Percentiles rank a stretch among this genome's conserved stretches.
Conservation (phyloP, 169 alveolate species). For the Eimeria nieschulzi region DNA sequence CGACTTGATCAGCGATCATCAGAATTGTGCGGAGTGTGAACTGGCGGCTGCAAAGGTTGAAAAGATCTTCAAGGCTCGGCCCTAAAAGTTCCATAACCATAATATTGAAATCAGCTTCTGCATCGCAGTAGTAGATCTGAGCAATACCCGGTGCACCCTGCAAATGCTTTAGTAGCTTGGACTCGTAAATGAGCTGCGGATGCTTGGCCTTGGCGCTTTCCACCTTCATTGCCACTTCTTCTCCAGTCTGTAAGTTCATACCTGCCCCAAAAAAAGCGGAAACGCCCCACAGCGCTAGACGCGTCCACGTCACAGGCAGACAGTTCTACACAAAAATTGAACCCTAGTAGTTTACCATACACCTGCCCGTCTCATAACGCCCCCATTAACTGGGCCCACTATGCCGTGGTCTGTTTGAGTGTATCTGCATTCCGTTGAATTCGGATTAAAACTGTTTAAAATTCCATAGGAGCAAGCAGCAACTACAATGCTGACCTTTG, state of each 20-base stretch:
- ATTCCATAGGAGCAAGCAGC: no score
- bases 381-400: no score
- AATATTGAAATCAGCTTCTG: slow-evolving; percentile 80
- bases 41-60: slow-evolving; percentile 93
- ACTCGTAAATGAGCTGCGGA: slow-evolving; percentile 82
- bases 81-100: slow-evolving; percentile 89
- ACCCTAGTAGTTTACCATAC: no score
- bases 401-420: no score
- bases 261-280: slow-evolving; percentile 33
- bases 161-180: slow-evolving; percentile 79
- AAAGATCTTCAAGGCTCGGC: slow-evolving; percentile 86
- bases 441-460: no score
- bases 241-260: slow-evolving; percentile 76
- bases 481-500: slow-evolving; percentile 81
- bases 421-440: no score
- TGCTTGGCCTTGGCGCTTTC: slow-evolving; percentile 82
- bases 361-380: no score
- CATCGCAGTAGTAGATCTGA: slow-evolving; percentile 77
- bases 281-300: background rate
- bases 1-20: slow-evolving; percentile 97
- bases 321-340: no score
- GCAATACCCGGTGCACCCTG: slow-evolving; percentile 77
- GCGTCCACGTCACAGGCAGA: no score
- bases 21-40: slow-evolving; percentile 94
- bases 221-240: slow-evolving; percentile 81